Evolutionary conservation across 208 protist species (phyloP).

Genomic region (Entamoeba moshkovskii): DNA sequence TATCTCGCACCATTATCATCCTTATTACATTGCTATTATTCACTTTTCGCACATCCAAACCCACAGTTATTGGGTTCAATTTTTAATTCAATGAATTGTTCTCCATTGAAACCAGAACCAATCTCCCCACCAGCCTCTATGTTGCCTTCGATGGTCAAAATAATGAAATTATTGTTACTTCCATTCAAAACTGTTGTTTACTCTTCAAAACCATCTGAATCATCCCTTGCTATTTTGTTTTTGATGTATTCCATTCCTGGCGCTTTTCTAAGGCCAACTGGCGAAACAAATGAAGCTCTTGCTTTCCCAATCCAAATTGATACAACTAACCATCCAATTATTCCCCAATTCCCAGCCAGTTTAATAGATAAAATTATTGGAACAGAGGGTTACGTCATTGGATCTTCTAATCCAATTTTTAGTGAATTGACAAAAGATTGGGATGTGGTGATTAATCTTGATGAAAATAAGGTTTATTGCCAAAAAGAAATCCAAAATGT

Average conservation of each 20-base stretch:
- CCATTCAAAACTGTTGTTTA: background rate
- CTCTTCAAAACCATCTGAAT: background rate
- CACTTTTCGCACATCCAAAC: background rate
- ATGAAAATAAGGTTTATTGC: background rate
- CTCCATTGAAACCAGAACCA: background rate
- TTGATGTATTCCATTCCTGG: background rate
- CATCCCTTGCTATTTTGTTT: background rate
- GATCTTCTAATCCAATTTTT: background rate
- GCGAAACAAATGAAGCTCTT: background rate
- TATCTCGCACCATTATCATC: background rate
- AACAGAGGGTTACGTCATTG: background rate
- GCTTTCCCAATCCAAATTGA: background rate
- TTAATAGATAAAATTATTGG: background rate
- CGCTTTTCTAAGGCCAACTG: background rate
- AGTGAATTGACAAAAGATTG: background rate
- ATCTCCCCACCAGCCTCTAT: background rate
- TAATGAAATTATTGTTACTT: background rate
- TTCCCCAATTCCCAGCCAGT: background rate
- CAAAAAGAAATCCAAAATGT: background rate
- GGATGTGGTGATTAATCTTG: background rate
- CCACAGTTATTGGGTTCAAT: background rate
- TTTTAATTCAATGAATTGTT: background rate
- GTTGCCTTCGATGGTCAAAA: background rate
- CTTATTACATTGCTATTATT: background rate
- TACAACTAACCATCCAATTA: background rate